phyloP scores from a whole-genome alignment of 768 basidiomycete species.

The Gautieria morchelliformis region DNA sequence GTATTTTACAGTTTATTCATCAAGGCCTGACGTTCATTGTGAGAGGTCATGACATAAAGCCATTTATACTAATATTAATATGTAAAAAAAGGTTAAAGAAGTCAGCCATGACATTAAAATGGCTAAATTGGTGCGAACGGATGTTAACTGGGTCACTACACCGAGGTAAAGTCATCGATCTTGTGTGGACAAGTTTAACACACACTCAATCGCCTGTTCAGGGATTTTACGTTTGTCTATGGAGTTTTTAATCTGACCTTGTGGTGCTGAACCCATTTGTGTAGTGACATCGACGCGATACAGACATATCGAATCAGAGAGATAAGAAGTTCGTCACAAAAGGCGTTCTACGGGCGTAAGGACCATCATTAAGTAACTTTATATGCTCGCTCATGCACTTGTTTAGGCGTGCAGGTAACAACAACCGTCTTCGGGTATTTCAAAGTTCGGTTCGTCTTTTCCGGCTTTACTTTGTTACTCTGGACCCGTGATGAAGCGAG shows the following conservation, averaged over 20 bases:
- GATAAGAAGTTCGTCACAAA: constrained; percentile 43
- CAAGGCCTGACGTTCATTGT: constrained; percentile 79
- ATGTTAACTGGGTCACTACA: constrained; percentile 77
- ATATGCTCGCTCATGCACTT: neutral
- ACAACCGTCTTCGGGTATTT: constrained; percentile 77
- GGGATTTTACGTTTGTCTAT: constrained; percentile 63
- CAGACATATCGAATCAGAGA: constrained; percentile 68
- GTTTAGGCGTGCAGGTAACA: constrained; percentile 47
- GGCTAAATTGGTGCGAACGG: constrained; percentile 60
- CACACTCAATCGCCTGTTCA: constrained; percentile 16
- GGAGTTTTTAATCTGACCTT: neutral
- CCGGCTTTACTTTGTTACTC: neutral
- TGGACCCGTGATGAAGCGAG: too few species aligned
- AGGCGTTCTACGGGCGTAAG: constrained; percentile 67
- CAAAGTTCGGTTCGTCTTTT: constrained; percentile 53
- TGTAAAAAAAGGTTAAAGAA: constrained; percentile 51
- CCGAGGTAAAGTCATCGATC: constrained; percentile 36
- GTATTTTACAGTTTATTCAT: constrained; percentile 60
- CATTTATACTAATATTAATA: neutral
- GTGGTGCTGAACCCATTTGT: neutral
- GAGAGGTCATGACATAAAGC: constrained; percentile 13
- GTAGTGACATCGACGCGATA: constrained; percentile 66
- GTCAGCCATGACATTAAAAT: constrained; percentile 70
- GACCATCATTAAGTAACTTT: constrained; percentile 12
- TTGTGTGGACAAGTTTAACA: neutral